Conservation (phyloP, 768 basidiomycete genomes). For the Trametes meyenii region DNA sequence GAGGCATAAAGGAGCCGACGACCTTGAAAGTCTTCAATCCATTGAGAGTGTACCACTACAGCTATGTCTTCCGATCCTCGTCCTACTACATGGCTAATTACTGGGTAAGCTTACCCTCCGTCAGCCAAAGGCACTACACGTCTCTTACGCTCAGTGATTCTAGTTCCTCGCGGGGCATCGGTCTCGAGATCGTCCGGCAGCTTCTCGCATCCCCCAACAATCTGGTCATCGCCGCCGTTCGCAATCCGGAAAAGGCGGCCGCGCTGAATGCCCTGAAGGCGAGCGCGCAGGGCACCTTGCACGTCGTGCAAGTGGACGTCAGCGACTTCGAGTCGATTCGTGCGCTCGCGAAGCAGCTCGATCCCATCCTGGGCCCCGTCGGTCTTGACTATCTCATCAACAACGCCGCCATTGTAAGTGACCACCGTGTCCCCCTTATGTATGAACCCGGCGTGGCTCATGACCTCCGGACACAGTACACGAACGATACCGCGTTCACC, state of each 20-base stretch:
- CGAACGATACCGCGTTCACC: slow-evolving; percentile 5
- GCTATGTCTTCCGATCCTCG: too few species aligned
- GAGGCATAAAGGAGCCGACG: too few species aligned
- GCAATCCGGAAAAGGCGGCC: slow-evolving; percentile 28
- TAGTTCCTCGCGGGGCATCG: slow-evolving; percentile 37
- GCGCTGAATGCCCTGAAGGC: slow-evolving; percentile 25
- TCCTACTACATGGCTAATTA: background rate
- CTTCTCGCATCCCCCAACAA: slow-evolving; percentile 26
- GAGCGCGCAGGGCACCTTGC: slow-evolving; percentile 32
- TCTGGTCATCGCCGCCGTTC: slow-evolving; percentile 34
- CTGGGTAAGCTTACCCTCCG: background rate
- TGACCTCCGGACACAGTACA: background rate
- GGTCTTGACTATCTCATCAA: slow-evolving; percentile 44
- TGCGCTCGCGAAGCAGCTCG: slow-evolving; percentile 26
- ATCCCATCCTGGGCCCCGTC: slow-evolving; percentile 29
- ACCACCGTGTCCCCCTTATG: background rate
- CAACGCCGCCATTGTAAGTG: slow-evolving; percentile 31
- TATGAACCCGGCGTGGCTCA: too few species aligned
- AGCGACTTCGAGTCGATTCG: slow-evolving; percentile 31
- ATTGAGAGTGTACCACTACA: too few species aligned
- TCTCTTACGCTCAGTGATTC: too few species aligned
- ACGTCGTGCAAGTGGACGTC: slow-evolving; percentile 38
- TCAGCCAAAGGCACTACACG: too few species aligned
- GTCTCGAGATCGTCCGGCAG: slow-evolving; percentile 27
- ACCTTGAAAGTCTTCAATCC: too few species aligned